A percentile compares a stretch with the other conserved stretches of the same genome.
Conservation (phyloP, 2,329 filamentous ascomycete genomes). For the Hypomyces perniciosus region DNA sequence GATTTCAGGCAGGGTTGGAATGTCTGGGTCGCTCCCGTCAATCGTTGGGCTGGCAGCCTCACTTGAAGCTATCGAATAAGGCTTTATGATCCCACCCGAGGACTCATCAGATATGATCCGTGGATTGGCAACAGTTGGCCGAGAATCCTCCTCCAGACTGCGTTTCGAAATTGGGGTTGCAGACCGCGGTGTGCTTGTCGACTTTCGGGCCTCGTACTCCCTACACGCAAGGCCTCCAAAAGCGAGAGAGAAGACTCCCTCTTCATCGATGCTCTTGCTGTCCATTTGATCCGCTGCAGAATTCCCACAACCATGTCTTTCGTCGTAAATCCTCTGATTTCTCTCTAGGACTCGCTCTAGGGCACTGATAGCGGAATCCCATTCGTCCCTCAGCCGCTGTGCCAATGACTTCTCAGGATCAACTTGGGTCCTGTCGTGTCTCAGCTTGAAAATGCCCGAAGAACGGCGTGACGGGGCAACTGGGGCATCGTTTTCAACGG, state of each 20-base stretch:
- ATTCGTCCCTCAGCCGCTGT: constrained; percentile 34
- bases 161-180: constrained; percentile 8
- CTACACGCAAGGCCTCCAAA: constrained; percentile 33
- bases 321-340: constrained; percentile 27
- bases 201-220: constrained; percentile 24
- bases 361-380: constrained; percentile 30
- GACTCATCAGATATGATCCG: constrained; percentile 1
- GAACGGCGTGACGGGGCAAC: constrained; percentile 24
- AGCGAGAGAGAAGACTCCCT: constrained; percentile 22
- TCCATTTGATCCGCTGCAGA: constrained; percentile 14
- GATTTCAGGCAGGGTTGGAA: constrained; percentile 33
- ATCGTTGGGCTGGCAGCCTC: constrained; percentile 33
- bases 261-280: constrained; percentile 9
- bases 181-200: constrained; percentile 15
- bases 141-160: constrained; percentile 6
- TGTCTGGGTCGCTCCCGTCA: constrained; percentile 26
- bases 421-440: constrained; percentile 25
- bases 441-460: constrained; percentile 31
- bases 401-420: constrained; percentile 27
- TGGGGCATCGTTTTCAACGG: constrained; percentile 25
- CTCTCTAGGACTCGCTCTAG: constrained; percentile 31
- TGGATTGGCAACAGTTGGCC: constrained; percentile 11
- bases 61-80: constrained; percentile 27
- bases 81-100: background rate
- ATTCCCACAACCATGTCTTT: constrained; percentile 5